phyloP scores from a whole-genome alignment of 768 basidiomycete genomes.

The Tylopilus sp. region DNA sequence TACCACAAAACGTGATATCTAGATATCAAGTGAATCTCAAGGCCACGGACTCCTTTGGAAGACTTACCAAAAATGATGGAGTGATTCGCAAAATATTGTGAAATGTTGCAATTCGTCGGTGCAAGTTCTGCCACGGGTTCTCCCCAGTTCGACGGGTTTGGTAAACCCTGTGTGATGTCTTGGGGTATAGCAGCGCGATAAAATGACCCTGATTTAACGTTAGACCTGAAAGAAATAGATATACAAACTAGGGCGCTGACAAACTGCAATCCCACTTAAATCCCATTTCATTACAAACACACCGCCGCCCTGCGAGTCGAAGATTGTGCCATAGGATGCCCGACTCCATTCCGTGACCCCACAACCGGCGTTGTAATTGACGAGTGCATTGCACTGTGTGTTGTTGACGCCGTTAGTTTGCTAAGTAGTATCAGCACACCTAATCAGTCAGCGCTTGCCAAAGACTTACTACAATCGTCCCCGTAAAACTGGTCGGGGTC shows the following conservation, averaged over 20 bases:
- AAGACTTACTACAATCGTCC: conserved; percentile 54
- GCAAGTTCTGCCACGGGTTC: conserved; percentile 59
- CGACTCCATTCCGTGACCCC: conserved; percentile 75
- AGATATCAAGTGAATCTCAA: conserved; percentile 14
- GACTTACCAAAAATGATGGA: conserved; percentile 70
- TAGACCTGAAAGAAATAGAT: background rate
- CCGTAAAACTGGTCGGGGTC: conserved; percentile 54
- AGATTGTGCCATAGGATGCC: conserved; percentile 80
- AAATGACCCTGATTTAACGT: conserved; percentile 61
- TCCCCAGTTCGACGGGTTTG: conserved; percentile 68
- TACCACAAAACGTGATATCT: conserved; percentile 86
- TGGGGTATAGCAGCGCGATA: conserved; percentile 72
- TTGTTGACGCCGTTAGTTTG: conserved; percentile 48
- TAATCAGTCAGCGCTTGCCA: background rate
- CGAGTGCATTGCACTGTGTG: conserved; percentile 50
- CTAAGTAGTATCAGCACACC: conserved; percentile 26
- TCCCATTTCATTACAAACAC: conserved; percentile 93
- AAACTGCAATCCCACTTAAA: conserved; percentile 67
- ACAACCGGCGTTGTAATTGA: conserved; percentile 67
- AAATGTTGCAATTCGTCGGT: conserved; percentile 52
- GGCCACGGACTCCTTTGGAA: background rate
- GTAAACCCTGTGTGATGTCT: conserved; percentile 59
- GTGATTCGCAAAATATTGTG: conserved; percentile 61
- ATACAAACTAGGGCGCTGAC: conserved; percentile 38
- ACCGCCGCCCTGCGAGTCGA: conserved; percentile 77